Conservation (phyloP, 1,139 yeast species). For the Candida sojae region DNA sequence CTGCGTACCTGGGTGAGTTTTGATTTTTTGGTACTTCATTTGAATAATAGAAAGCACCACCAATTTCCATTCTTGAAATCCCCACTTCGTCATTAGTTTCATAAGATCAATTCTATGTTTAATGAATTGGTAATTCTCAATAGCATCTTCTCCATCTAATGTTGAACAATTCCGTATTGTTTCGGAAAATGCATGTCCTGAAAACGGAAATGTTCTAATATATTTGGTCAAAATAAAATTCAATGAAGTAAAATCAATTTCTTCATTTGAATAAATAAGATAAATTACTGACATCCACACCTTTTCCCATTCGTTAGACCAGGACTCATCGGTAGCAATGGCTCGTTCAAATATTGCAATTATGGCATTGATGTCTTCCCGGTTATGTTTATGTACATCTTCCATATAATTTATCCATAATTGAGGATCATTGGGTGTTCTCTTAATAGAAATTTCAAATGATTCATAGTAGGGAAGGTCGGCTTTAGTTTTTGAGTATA, state of each 20-base stretch:
- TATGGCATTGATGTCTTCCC: slow-evolving; percentile 14
- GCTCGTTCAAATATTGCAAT: slow-evolving; percentile 26
- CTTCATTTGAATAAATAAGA: slow-evolving; percentile 6
- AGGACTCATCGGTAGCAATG: slow-evolving; percentile 11
- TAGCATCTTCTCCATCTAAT: neutral
- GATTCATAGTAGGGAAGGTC: slow-evolving; percentile 27
- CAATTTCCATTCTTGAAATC: slow-evolving; percentile 38
- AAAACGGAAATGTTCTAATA: slow-evolving; percentile 23
- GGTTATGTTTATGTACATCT: slow-evolving; percentile 22
- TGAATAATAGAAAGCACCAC: slow-evolving; percentile 31
- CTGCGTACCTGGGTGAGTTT: slow-evolving; percentile 6
- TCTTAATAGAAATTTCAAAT: slow-evolving; percentile 22
- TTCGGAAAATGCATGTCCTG: slow-evolving; percentile 32
- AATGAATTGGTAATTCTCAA: neutral
- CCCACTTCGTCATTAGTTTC: slow-evolving; percentile 20
- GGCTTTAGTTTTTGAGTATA: slow-evolving; percentile 30
- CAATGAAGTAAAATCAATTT: slow-evolving; percentile 9
- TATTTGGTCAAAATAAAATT: slow-evolving; percentile 20
- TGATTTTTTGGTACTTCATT: slow-evolving; percentile 16
- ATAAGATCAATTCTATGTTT: slow-evolving; percentile 16
- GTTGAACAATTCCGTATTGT: slow-evolving; percentile 22
- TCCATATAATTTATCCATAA: slow-evolving; percentile 37
- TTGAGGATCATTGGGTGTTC: slow-evolving; percentile 18
- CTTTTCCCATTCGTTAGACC: slow-evolving; percentile 19
- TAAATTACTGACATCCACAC: slow-evolving; percentile 30